A percentile compares a stretch with the other conserved stretches of the same genome.
These are phyloP conservation scores for Tuber calosporum DNA, from an alignment of 495 filamentous ascomycete species.

Conservation along the genomic window DNA sequence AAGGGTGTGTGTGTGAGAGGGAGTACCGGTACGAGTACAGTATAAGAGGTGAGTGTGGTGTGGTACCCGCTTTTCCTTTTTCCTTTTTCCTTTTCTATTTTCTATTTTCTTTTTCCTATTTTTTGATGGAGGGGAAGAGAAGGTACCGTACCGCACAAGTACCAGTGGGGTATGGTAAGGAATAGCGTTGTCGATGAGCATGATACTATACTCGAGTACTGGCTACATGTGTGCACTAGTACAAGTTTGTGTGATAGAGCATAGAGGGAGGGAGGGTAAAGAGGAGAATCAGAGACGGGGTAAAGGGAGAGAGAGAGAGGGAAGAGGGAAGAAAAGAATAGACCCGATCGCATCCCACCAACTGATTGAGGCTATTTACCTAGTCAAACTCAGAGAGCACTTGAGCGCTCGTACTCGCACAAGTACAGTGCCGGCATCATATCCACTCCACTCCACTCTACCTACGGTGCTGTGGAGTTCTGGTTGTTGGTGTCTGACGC, in stretches of 20 bases:
- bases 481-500: slow-evolving; percentile 28
- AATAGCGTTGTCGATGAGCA: neutral
- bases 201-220: neutral
- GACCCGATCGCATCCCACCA: neutral
- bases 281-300: neutral
- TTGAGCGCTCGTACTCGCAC: no score
- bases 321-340: neutral
- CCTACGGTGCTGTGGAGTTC: neutral
- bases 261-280: neutral
- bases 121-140: neutral
- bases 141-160: neutral
- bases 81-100: no score
- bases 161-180: neutral
- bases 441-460: no score
- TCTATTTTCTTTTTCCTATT: neutral
- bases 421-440: neutral
- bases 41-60: neutral
- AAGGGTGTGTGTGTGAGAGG: neutral
- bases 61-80: neutral
- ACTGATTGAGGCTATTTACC: neutral
- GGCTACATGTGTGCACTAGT: no score
- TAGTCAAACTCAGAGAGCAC: neutral
- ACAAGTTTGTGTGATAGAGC: neutral
- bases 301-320: neutral
- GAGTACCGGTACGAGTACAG: neutral